phyloP scores from a whole-genome alignment of 1,139 yeast genomes.

The Torulaspora globosa region DNA sequence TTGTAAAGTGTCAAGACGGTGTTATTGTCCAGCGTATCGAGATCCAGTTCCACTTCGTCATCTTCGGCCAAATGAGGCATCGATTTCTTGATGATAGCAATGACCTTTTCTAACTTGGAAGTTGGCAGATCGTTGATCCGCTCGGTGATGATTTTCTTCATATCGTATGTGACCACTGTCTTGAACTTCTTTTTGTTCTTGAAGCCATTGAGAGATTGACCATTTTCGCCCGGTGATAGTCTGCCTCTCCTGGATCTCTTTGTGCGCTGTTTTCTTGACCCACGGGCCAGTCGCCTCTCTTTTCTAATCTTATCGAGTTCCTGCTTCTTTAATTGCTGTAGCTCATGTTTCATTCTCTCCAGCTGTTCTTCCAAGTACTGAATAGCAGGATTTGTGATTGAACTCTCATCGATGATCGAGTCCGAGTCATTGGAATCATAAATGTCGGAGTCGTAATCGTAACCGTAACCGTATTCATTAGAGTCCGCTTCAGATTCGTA shows the following conservation, averaged over 20 bases:
- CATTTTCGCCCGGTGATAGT: constrained; percentile 7
- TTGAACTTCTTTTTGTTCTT: constrained; percentile 33
- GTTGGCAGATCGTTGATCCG: constrained; percentile 72
- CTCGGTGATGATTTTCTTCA: constrained; percentile 93
- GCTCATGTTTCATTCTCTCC: constrained; percentile 77
- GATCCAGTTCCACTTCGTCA: constrained; percentile 89
- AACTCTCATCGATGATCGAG: constrained; percentile 65
- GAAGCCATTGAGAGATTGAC: constrained; percentile 7
- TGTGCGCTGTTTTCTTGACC: constrained; percentile 27
- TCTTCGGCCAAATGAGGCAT: constrained; percentile 71
- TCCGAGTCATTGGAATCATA: constrained; percentile 47
- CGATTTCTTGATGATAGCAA: constrained; percentile 81
- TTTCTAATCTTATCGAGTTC: constrained; percentile 57
- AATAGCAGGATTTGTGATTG: constrained; percentile 81
- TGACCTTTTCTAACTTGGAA: constrained; percentile 75
- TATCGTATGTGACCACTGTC: constrained; percentile 76
- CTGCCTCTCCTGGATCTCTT: constrained; percentile 16
- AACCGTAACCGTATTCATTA: constrained; percentile 30
- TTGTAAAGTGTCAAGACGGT: constrained; percentile 82
- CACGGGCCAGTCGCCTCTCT: constrained; percentile 38
- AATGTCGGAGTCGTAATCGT: constrained; percentile 34
- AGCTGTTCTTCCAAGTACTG: constrained; percentile 83
- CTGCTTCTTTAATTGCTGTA: constrained; percentile 74
- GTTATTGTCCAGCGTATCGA: constrained; percentile 85
- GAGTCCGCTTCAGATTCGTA: constrained; percentile 29